Base-by-base conservation (phyloP, 2,329 filamentous ascomycete species). In the Talaromyces sp. region DNA sequence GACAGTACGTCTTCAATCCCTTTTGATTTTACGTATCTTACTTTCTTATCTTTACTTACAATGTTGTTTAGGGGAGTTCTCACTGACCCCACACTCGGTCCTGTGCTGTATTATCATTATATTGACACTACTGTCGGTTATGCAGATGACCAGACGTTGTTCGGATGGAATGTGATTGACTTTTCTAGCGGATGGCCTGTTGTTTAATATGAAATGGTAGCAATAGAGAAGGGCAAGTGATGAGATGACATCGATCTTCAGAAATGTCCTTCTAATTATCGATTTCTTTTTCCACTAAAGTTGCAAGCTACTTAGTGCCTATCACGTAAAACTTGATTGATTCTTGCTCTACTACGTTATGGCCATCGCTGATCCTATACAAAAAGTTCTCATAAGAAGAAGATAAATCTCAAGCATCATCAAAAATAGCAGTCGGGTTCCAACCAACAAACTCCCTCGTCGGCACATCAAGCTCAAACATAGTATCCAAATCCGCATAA, bases 71-170 rank as follows among this genome's bases (percentile, higher is more conserved):
- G 72, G 65, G 72, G 72, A 25, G 65, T 74, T 0, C 72, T 66
- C 53, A 68, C 65, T 1, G 71, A 75, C 57, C 70, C 75, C 0
- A 72, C 62, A 0, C 66, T 76, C 10, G 85, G 85, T 1, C 78
- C 81, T 6, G 78, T 88, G 9, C 74, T 88, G 7, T 88, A 88
- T 71, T 88, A 88, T 67, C 84, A 88, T 66, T 87, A 87, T 65
- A 75, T 85, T 2, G 76, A 87, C 64, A 85, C 81, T 0, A 77
- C 72, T 1, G 77, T 85, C 63, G 82, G 83, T 1, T 80, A 83
- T 60, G 77, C 71, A 0, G 82, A 85, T 67, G 74, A 72, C 1
- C 65, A 79, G 42, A 79, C 79, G 55, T 67, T 73, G 28, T 81
- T 82, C 66, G 79, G 80, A 7, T 81, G 78, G 78, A 82, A 82